Conservation (phyloP, 192 early-diverging fungal genomes). For the Entomortierella parvispora region DNA sequence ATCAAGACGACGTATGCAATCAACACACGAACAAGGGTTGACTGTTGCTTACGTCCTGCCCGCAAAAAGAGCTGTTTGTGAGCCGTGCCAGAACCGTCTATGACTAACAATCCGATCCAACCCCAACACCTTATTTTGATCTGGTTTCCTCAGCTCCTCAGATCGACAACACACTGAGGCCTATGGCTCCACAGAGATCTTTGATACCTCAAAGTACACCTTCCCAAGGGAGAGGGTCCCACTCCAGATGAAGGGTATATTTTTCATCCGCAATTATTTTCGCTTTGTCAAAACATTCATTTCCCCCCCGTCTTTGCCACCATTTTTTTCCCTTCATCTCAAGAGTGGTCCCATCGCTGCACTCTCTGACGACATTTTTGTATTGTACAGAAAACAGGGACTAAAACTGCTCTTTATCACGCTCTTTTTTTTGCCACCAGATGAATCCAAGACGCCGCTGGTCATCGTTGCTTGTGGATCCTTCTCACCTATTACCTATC, state of each 20-base stretch:
- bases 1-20: background rate
- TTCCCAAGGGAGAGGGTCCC: constrained; percentile 44
- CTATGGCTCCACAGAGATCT: constrained; percentile 48
- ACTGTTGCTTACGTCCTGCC: background rate
- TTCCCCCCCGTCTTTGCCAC: background rate
- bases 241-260: constrained; percentile 37
- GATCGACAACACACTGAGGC: constrained; percentile 50
- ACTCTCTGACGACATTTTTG: no score
- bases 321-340: background rate
- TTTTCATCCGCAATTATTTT: background rate
- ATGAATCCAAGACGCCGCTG: constrained; percentile 79
- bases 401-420: background rate
- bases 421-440: constrained; percentile 31
- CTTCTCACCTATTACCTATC: constrained; percentile 96
- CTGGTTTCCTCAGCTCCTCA: constrained; percentile 25
- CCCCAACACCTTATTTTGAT: background rate
- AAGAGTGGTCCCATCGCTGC: no score
- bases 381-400: no score
- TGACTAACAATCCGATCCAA: constrained; percentile 35
- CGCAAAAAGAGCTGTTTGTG: no score
- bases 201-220: constrained; percentile 43
- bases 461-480: constrained; percentile 97
- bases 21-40: background rate
- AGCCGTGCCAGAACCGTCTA: background rate
- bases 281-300: no score